These are phyloP conservation scores for Populus hybrid DNA, from an alignment of 441 rosid species.

Conservation along the genomic window DNA sequence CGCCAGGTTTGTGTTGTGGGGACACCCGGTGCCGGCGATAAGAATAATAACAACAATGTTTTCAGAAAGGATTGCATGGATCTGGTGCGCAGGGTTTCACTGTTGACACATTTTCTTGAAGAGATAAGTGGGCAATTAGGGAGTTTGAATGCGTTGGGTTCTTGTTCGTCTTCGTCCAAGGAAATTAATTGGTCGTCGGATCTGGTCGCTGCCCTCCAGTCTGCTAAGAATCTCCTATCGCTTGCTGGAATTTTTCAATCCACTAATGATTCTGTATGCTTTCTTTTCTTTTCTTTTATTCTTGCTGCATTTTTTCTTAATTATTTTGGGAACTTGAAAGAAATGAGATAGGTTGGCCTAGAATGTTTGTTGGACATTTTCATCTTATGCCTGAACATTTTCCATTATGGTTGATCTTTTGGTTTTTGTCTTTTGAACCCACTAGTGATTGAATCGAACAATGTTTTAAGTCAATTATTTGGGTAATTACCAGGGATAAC, in stretches of 20 bases:
- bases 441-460: background rate
- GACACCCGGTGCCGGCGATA: constrained; percentile 10
- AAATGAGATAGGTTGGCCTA: background rate
- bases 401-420: background rate
- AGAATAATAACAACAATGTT: background rate
- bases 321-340: background rate
- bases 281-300: background rate
- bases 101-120: constrained; percentile 75
- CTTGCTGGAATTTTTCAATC: constrained; percentile 42
- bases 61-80: constrained; percentile 78
- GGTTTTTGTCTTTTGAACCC: background rate
- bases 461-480: background rate
- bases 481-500: background rate
- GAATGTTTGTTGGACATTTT: background rate
- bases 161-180: constrained; percentile 15
- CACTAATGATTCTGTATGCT: constrained; percentile 46
- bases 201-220: constrained; percentile 51
- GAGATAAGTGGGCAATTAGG: constrained; percentile 48
- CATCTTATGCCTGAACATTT: background rate
- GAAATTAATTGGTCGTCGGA: constrained; percentile 53
- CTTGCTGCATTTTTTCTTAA: background rate
- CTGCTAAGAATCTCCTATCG: constrained; percentile 56
- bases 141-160: constrained; percentile 21
- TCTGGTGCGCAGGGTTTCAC: constrained; percentile 70
- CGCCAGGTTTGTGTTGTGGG: constrained; percentile 30